These are phyloP conservation scores for Penicillium decumbens DNA, from an alignment of 2,329 filamentous ascomycete genomes.

Conservation along the genomic window DNA sequence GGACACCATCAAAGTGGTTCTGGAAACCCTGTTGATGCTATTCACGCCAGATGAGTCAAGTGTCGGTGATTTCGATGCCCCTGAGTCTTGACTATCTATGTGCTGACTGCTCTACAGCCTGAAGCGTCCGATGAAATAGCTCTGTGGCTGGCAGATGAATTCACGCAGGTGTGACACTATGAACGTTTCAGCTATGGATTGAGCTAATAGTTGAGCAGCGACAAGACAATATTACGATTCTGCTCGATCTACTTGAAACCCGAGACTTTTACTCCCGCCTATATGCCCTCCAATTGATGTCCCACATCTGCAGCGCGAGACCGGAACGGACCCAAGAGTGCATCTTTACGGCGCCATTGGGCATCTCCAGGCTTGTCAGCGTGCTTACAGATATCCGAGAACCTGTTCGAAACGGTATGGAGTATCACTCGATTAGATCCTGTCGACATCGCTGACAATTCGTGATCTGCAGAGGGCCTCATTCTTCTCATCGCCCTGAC, in stretches of 20 bases:
- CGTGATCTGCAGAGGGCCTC: conserved; percentile 60
- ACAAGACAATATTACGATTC: conserved; percentile 89
- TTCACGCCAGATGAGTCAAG: conserved; percentile 66
- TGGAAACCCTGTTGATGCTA: conserved; percentile 92
- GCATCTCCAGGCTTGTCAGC: conserved; percentile 78
- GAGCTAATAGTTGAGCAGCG: conserved; percentile 57
- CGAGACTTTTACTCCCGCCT: conserved; percentile 85
- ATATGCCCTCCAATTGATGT: conserved; percentile 84
- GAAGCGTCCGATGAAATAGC: conserved; percentile 96
- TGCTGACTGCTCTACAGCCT: conserved; percentile 51
- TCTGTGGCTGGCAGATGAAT: conserved; percentile 94
- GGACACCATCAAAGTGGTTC: conserved; percentile 88
- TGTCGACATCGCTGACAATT: conserved; percentile 4
- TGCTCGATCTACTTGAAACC: conserved; percentile 83
- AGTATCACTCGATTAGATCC: conserved; percentile 8
- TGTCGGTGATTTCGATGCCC: conserved; percentile 38
- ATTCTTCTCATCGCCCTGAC: conserved; percentile 85
- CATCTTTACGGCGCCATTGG: conserved; percentile 80
- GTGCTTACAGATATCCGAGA: conserved; percentile 81
- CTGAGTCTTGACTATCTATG: background rate
- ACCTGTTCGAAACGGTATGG: conserved; percentile 70
- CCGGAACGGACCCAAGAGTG: conserved; percentile 93
- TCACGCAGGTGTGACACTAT: conserved; percentile 66
- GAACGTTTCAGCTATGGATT: conserved; percentile 7
- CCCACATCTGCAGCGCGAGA: conserved; percentile 76